Conservation (phyloP, 768 basidiomycete species). For the Amanita inopinata region DNA sequence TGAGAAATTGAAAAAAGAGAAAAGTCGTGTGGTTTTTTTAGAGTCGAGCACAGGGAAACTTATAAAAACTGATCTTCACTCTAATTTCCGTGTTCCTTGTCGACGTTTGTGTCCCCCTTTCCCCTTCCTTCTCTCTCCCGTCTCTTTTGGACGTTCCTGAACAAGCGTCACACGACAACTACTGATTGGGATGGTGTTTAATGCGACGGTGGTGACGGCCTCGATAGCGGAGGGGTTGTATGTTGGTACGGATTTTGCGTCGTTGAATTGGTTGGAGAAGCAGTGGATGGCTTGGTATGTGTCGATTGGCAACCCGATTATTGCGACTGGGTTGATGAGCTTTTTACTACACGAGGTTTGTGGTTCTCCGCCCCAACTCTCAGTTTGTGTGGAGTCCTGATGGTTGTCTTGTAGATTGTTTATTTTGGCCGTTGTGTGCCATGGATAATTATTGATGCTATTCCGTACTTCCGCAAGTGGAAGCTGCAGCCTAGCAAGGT, state of each 20-base stretch:
- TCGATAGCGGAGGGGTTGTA: slow-evolving; percentile 33
- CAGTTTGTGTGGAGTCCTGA: not conserved
- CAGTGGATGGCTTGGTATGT: slow-evolving; percentile 84
- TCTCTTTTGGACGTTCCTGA: not conserved
- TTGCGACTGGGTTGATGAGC: slow-evolving; percentile 90
- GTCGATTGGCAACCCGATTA: slow-evolving; percentile 76
- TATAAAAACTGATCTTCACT: not conserved
- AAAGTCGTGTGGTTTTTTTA: slow-evolving; percentile 1
- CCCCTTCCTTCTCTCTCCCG: not conserved
- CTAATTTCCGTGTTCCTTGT: not conserved
- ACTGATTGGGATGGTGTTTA: slow-evolving; percentile 31
- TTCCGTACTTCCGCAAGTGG: slow-evolving; percentile 90
- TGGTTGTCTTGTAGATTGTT: slow-evolving; percentile 48
- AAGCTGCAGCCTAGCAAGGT: slow-evolving; percentile 86
- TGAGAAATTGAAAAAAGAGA: not conserved
- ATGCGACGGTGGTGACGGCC: slow-evolving; percentile 23
- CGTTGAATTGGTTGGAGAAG: slow-evolving; percentile 63
- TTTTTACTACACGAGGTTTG: slow-evolving; percentile 91
- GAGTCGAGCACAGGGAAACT: not conserved
- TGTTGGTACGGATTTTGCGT: slow-evolving; percentile 44
- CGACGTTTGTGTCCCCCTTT: not conserved
- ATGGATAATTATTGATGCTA: slow-evolving; percentile 91
- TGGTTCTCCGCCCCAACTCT: slow-evolving; percentile 5
- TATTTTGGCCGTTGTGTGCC: slow-evolving; percentile 95
- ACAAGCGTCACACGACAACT: not conserved